Base-by-base conservation (phyloP, 768 basidiomycete species). In the Kwoniella shandongensis region DNA sequence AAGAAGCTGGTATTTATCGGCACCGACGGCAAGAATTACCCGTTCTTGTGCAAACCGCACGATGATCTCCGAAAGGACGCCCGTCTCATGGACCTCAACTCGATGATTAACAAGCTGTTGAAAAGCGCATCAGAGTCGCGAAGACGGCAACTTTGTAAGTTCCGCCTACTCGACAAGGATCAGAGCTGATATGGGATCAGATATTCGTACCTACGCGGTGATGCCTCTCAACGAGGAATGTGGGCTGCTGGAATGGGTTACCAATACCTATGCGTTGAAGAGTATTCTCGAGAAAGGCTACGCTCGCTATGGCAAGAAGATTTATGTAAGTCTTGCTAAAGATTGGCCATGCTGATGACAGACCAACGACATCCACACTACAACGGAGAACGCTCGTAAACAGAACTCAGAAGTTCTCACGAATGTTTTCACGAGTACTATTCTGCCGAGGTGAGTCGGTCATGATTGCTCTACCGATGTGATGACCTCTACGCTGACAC, bases 221-320 rank as follows among this genome's bases (percentile, higher is more conserved):
- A 87, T 96, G 25, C 90, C 93, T 4, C 81, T 99, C 61, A 97
- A 96, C 71, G 94, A 98, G 65, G 91, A 94, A 63, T 97, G 93
- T 69, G 96, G 96, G 0, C 85, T 98, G 46, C 91, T 98, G 54
- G 91, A 99, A 84, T 99, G 96, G 96, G 96, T 99, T 2, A 89
- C 88, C 0, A 88, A 98, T 73, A 96, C 93, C 1, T 81, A 84
- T 25, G 88, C 91, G 0, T 77, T 97, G 35, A 86, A 94, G 26
- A 82, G 83, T 0, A 82, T 97, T 41, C 79, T 97, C 13, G 63
- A 81, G 49, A 85, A 85, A 58, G 78, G 77, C 3, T 99, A 98
- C 70, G 81, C 83, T 0, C 69, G 81, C 1, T 78, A 77, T 38
- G 79, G 79, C 2, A 78, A 83, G 61, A 73, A 74, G 45, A 54